phyloP scores from a whole-genome alignment of 2,329 filamentous ascomycete genomes.

The Exophiala mesophila region DNA sequence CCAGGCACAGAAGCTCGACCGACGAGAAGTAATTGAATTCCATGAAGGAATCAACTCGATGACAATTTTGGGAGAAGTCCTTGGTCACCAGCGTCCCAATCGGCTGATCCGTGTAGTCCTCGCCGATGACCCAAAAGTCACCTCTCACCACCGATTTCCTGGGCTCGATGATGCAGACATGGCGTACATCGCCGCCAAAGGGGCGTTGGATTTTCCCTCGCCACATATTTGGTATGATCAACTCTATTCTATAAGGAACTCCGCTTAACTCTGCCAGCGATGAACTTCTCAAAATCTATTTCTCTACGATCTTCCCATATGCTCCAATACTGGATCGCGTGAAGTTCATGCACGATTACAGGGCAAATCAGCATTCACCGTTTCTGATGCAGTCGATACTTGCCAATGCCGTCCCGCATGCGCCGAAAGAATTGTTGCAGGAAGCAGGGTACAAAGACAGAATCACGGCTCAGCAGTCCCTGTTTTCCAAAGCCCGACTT shows the following conservation, averaged over 20 bases:
- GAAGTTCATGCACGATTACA: constrained; percentile 5
- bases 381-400: constrained; percentile 7
- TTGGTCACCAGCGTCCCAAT: constrained; percentile 1
- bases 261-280: neutral
- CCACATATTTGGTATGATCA: constrained; percentile 2
- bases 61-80: constrained; percentile 5
- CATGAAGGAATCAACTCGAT: constrained; percentile 7
- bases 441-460: constrained; percentile 4
- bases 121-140: constrained; percentile 1
- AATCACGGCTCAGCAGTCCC: constrained; percentile 1
- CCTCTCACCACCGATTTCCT: neutral
- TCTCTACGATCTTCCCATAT: constrained; percentile 3
- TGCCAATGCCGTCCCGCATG: constrained; percentile 5
- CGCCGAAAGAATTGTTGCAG: neutral
- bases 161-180: constrained; percentile 4
- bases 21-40: constrained; percentile 3
- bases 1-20: neutral
- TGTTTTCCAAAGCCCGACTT: constrained; percentile 3
- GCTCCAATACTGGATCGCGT: constrained; percentile 5
- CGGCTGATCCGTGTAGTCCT: constrained; percentile 1
- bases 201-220: neutral
- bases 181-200: constrained; percentile 2
- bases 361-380: neutral
- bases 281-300: constrained; percentile 3
- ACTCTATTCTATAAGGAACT: neutral